Conservation (phyloP, 2,329 filamentous ascomycete genomes). For the Curvularia lunata region DNA sequence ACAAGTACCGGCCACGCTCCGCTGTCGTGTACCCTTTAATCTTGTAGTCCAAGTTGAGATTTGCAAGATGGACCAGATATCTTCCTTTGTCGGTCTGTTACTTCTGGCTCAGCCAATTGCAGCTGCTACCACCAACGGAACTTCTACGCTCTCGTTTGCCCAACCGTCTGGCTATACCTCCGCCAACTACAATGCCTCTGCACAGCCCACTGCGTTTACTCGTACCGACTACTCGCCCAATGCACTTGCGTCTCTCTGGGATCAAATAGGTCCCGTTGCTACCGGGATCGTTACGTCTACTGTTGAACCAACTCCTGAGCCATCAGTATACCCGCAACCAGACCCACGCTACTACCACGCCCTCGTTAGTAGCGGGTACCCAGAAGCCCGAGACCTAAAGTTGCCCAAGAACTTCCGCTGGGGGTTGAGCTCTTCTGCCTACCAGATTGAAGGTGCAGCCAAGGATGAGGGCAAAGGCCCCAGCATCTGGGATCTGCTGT, state of each 20-base stretch:
- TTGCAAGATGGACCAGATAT: slow-evolving; percentile 30
- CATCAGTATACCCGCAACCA: slow-evolving; percentile 49
- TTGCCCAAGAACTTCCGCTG: slow-evolving; percentile 53
- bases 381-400: slow-evolving; percentile 44
- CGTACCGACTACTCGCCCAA: slow-evolving; percentile 57
- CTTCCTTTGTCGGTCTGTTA: slow-evolving; percentile 24
- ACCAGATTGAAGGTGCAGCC: slow-evolving; percentile 54
- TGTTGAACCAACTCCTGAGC: slow-evolving; percentile 53
- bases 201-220: slow-evolving; percentile 52
- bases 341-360: slow-evolving; percentile 50
- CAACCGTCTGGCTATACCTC: slow-evolving; percentile 46
- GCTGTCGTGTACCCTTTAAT: neutral
- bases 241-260: slow-evolving; percentile 55
- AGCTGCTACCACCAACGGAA: slow-evolving; percentile 25
- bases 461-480: slow-evolving; percentile 53
- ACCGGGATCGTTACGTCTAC: slow-evolving; percentile 53
- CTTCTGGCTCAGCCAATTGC: slow-evolving; percentile 18
- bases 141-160: slow-evolving; percentile 36
- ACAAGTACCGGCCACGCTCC: slow-evolving; percentile 16
- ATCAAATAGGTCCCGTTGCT: slow-evolving; percentile 53
- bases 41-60: slow-evolving; percentile 1
- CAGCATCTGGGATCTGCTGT: slow-evolving; percentile 54
- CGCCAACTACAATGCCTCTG: slow-evolving; percentile 51
- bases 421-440: slow-evolving; percentile 51
- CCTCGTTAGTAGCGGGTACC: slow-evolving; percentile 48